Conservation (phyloP, 2,329 filamentous ascomycete species). For the Penicillium sp. region DNA sequence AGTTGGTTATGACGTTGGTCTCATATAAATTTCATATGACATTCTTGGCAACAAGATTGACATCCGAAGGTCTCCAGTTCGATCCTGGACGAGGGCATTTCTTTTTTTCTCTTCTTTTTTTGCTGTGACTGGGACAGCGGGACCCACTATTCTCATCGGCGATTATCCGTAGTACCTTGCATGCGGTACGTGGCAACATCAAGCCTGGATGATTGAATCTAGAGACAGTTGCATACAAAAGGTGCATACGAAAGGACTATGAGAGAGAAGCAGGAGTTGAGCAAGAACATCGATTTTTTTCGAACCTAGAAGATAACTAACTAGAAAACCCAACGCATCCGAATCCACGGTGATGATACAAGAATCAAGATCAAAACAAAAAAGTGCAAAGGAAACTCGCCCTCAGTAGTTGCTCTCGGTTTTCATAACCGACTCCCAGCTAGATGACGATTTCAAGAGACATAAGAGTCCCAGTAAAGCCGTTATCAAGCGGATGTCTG, state of each 20-base stretch:
- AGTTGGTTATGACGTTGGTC: constrained; percentile 28
- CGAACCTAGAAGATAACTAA: too few species aligned
- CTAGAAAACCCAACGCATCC: too few species aligned
- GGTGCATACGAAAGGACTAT: too few species aligned
- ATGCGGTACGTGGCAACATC: too few species aligned
- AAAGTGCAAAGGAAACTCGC: constrained; percentile 1
- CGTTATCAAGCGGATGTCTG: constrained; percentile 7
- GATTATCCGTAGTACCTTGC: too few species aligned
- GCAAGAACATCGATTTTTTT: too few species aligned
- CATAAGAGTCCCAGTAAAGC: background rate
- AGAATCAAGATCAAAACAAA: background rate
- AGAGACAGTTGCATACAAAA: too few species aligned
- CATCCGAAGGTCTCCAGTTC: constrained; percentile 29
- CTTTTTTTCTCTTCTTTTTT: constrained; percentile 4
- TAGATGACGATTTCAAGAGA: background rate
- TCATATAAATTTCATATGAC: constrained; percentile 23
- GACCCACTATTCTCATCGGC: too few species aligned
- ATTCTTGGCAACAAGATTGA: constrained; percentile 24
- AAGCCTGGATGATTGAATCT: too few species aligned
- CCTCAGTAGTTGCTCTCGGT: constrained; percentile 12
- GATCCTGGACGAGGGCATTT: constrained; percentile 24
- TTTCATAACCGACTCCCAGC: constrained; percentile 9
- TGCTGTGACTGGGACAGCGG: background rate
- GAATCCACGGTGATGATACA: too few species aligned
- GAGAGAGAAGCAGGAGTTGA: too few species aligned